Base-by-base conservation (phyloP, 2,329 filamentous ascomycete species). In the Alternaria sp. region DNA sequence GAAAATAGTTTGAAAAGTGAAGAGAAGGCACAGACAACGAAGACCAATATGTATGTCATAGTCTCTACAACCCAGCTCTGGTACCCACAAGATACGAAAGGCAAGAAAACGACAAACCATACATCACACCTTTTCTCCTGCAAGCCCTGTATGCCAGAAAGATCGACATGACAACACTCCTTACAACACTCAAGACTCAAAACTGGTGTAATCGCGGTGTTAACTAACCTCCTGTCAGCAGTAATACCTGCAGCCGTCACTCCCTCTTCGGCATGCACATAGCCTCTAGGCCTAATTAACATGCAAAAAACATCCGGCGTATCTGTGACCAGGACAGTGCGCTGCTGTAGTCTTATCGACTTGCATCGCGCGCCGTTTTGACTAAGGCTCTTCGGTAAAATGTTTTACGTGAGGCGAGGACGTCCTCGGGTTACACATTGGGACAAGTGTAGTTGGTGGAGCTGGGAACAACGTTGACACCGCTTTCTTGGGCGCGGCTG, bases 381-480 rank as follows among this genome's bases (percentile, higher is more conserved):
- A 76, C 74, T 76, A 76, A 76, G 68, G 60, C 51, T 56, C 49
- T 69, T 72, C 66, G 62, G 69, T 77, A 73, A 76, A 36, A 34
- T 11, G 62, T 64, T 62, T 66, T 67, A 71, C 63, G 65, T 67
- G 59, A 65, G 52, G 51, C 33, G 55, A 61, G 59, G 21, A 48
- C 44, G 44, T 48, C 13, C 11, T 42, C 29, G 42, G 51, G 54
- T 29, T 41, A 31, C 51, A 23, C 68, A 70, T 37, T 68, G 41
- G 51, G 49, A 11, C 33, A 50, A 54, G 41, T 66, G 55, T 36
- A 51, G 58, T 60, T 24, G 51, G 42, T 54, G 57, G 55, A 49
- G 53, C 54, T 48, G 50, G 55, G 51, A 48, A 52, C 49, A 48
- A 58, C 56, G 53, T 61, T 51, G 51, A 45, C 50, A 49, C 51